Evolutionary conservation across 768 basidiomycete species (phyloP), one percentile per base, ranked within the genome.

Genomic region (Russula vinacea): DNA sequence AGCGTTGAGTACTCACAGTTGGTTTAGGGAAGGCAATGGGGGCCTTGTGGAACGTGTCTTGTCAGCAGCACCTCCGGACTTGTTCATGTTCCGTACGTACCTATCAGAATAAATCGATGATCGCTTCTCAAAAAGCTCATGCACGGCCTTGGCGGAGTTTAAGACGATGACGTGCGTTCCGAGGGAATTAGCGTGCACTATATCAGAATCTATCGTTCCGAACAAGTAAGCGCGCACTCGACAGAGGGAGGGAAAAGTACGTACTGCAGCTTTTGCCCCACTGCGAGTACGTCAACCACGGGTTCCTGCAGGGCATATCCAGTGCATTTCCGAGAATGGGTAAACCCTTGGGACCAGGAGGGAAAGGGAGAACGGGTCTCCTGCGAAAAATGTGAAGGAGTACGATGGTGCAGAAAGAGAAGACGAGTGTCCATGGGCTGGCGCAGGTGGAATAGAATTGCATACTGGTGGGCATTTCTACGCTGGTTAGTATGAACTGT

Each of bases 111-210:
- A 68, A 16, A 68, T 60, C 39, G 66, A 64, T 22, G 64, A 66
- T 61, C 63, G 62, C 62, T 67, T 67, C 58, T 67, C 68, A 17
- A 68, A 60, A 51, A 68, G 60, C 44, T 68, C 68, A 14, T 55
- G 62, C 19, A 53, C 66, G 42, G 65, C 58, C 32, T 63, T 59
- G 8, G 56, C 64, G 62, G 78, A 79, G 71, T 80, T 84, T 35
- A 87, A 72, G 35, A 50, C 26, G 63, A 29, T 55, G 42, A 68
- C 50, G 40, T 68, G 62, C 4, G 32, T 57, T 26, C 67, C 67
- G 13, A 68, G 56, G n/a, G 56, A 32, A 33, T 67, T 55, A 35
- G 56, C 56, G n/a, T 68, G 47, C 19, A 67, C 56, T 40, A 68
- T 53, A 47, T 66, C 65, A 37, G 65, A 66, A 53, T 62, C 65